Percentiles rank a stretch among this genome's conserved stretches.
These are phyloP conservation scores for Nemania sp. DNA, from an alignment of 2,329 filamentous ascomycete genomes.

Conservation along the genomic window DNA sequence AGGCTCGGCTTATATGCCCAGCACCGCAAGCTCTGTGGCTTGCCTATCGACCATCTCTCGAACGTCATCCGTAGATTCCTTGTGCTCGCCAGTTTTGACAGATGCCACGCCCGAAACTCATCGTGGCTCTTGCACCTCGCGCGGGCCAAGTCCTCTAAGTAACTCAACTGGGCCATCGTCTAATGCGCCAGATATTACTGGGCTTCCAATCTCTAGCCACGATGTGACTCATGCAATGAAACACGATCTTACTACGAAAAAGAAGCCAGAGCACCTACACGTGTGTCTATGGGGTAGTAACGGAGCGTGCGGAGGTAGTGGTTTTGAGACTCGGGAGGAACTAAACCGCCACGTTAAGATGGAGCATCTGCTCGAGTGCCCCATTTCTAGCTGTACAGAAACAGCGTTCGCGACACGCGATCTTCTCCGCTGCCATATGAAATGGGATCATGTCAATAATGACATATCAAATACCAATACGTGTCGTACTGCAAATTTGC, in stretches of 20 bases:
- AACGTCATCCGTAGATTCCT: conserved; percentile 34
- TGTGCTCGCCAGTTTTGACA: conserved; percentile 40
- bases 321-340: conserved; percentile 54
- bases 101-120: conserved; percentile 38
- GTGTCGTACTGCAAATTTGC: conserved; percentile 40
- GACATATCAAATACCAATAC: conserved; percentile 35
- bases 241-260: conserved; percentile 38
- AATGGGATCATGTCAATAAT: conserved; percentile 50
- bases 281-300: conserved; percentile 56
- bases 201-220: neutral
- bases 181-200: neutral
- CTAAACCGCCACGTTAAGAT: conserved; percentile 59
- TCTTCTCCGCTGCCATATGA: conserved; percentile 55
- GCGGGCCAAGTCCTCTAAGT: conserved; percentile 42
- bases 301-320: conserved; percentile 50
- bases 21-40: conserved; percentile 36
- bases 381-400: conserved; percentile 55
- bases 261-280: conserved; percentile 48
- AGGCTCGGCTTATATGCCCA: conserved; percentile 18
- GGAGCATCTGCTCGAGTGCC: conserved; percentile 59
- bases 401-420: conserved; percentile 52
- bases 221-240: conserved; percentile 10
- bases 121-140: conserved; percentile 18
- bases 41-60: conserved; percentile 39
- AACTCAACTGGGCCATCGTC: conserved; percentile 20